Evolutionary conservation across 1,139 yeast genomes (phyloP).

Genomic region (Geotrichum armillariae): DNA sequence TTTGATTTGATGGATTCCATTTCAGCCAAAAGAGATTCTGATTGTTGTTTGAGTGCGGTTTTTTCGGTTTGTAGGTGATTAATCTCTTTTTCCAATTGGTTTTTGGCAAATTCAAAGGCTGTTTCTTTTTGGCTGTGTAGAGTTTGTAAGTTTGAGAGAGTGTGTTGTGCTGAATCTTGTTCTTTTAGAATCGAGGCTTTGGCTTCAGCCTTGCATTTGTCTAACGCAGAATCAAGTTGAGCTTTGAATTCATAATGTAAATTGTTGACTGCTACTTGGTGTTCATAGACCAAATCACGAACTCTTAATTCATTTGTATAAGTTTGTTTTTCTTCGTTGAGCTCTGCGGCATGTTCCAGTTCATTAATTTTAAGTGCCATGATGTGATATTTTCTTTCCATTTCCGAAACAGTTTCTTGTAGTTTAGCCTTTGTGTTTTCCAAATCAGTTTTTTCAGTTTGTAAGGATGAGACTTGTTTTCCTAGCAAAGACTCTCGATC

Average conservation of each 20-base stretch:
- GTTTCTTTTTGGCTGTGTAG: conserved; percentile 29
- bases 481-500: conserved; percentile 17
- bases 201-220: conserved; percentile 29
- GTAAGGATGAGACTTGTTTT: conserved; percentile 23
- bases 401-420: conserved; percentile 39
- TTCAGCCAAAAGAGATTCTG: conserved; percentile 5
- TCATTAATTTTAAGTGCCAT: conserved; percentile 13
- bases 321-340: conserved; percentile 37
- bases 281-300: conserved; percentile 14
- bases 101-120: conserved; percentile 25
- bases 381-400: conserved; percentile 31
- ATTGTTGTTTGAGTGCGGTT: conserved; percentile 25
- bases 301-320: conserved; percentile 34
- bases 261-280: conserved; percentile 27
- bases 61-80: conserved; percentile 15
- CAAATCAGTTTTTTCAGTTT: conserved; percentile 34
- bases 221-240: conserved; percentile 11
- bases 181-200: conserved; percentile 26
- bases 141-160: conserved; percentile 23
- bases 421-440: conserved; percentile 44
- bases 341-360: conserved; percentile 9
- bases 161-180: conserved; percentile 1
- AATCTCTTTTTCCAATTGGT: conserved; percentile 25
- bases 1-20: conserved; percentile 3
- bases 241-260: conserved; percentile 23